Evolutionary conservation across 352 stramenopile genomes (phyloP), one percentile per base, ranked within the genome.

Genomic region (Phytopythium oedochilum): DNA sequence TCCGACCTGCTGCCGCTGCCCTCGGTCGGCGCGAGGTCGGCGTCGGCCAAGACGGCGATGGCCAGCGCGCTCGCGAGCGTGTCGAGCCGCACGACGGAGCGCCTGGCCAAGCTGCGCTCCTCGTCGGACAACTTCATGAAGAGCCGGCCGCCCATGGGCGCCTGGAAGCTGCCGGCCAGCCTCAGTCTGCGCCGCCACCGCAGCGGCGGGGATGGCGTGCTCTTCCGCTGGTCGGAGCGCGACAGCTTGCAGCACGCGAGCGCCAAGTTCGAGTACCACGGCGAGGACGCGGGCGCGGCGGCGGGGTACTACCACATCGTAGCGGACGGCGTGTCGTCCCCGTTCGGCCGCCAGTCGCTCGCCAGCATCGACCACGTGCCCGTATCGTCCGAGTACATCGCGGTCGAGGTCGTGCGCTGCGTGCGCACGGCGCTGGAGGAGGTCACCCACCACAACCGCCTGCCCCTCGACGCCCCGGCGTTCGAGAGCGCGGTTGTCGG

Each of bases 271-370:
- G 72, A 77, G 59, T 74, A 64, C 38, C 83, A 93, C 53, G 73
- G 77, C 34, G 83, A 93, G 76, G 83, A 93, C 64, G 81, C 75
- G 5, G 72, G 78, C n/a, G 73, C 65, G 3, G 57, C 61, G 6
- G 71, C 69, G 10, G 66, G 36, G 23, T 89, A 83, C 63, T 91
- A 83, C 57, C 83, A 93, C 64, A 78, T 93, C 60, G 77, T 93
- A 4, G 77, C 83, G 15, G 83, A 91, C 59, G 83, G 83, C 14
- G 78, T 90, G 28, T 89, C 76, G 50, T 78, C 78, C 5, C 75
- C 78, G 4, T 88, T 89, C 36, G 73, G 68, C 2, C 66, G 73
- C 5, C 58, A 70, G 1, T 76, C 68, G 4, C 38, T 78, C 0
- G 57, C 29, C 6, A 18, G 49, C 38, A 61, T 56, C 42, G 61